Percentiles rank a stretch among this genome's conserved stretches.
Conservation (phyloP, 139 green algal species). For the Coccomyxa sp. region DNA sequence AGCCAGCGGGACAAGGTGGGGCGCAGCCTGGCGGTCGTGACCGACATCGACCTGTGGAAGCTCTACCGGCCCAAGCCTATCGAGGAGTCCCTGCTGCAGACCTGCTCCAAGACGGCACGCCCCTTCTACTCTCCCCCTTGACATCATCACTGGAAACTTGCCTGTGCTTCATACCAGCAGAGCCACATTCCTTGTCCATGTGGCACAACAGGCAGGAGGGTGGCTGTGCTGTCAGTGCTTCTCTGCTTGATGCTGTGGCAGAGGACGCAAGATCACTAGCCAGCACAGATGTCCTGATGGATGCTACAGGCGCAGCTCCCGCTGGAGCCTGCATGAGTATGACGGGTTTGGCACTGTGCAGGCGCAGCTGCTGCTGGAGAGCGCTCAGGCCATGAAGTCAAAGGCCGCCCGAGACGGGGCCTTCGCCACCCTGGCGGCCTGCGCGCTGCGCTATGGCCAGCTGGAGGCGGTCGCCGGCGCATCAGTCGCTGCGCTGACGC, state of each 20-base stretch:
- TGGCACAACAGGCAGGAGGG: background rate
- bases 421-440: slow-evolving; percentile 32
- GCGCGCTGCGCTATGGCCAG: slow-evolving; percentile 57
- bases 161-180: too few relatives aligned
- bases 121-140: background rate
- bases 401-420: slow-evolving; percentile 19
- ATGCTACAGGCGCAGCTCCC: too few relatives aligned
- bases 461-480: slow-evolving; percentile 43
- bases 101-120: slow-evolving; percentile 6
- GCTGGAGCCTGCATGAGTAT: too few relatives aligned
- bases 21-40: slow-evolving; percentile 32
- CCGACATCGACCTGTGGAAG: slow-evolving; percentile 51
- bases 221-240: background rate
- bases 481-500: slow-evolving; percentile 62
- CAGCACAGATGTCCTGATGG: too few relatives aligned
- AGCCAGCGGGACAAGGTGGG: slow-evolving; percentile 34
- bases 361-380: slow-evolving; percentile 35
- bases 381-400: slow-evolving; percentile 20
- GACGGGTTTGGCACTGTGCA: too few relatives aligned
- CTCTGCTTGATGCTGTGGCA: too few relatives aligned
- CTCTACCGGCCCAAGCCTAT: slow-evolving; percentile 48
- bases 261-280: too few relatives aligned
- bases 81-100: slow-evolving; percentile 49
- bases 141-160: too few relatives aligned
- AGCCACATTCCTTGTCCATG: too few relatives aligned